Evolutionary conservation across 2,329 filamentous ascomycete genomes (phyloP).

Genomic region (Epicoccum sorghinum): DNA sequence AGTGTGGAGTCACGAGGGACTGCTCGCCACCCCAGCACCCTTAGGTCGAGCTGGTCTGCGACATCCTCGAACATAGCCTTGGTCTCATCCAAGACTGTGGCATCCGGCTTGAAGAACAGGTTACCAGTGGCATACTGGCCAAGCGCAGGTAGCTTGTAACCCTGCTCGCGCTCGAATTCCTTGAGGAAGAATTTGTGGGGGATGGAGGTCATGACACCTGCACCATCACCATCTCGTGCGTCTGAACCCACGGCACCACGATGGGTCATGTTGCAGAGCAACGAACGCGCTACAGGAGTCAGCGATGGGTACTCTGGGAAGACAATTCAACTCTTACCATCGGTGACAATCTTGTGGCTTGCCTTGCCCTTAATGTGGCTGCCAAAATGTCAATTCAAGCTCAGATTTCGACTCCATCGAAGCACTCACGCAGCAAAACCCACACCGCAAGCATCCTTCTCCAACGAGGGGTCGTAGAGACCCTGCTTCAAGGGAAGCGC

Average conservation of each 20-base stretch:
- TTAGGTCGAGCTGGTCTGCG: conserved; percentile 83
- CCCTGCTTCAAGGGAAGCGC: conserved; percentile 97
- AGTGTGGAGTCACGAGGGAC: conserved; percentile 92
- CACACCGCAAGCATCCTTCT: conserved; percentile 99
- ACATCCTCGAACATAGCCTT: conserved; percentile 93
- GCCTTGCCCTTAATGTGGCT: conserved; percentile 97
- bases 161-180: conserved; percentile 92
- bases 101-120: conserved; percentile 97
- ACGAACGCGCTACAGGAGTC: conserved; percentile 71
- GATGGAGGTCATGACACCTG: conserved; percentile 99
- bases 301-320: conserved; percentile 26
- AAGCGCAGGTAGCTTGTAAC: conserved; percentile 81
- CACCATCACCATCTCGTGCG: conserved; percentile 95
- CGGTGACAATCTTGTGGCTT: conserved; percentile 98
- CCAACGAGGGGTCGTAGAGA: conserved; percentile 92
- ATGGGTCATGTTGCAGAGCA: conserved; percentile 99
- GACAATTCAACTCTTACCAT: conserved; percentile 69
- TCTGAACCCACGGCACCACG: conserved; percentile 97
- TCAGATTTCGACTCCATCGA: neutral
- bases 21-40: conserved; percentile 94
- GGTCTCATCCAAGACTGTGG: conserved; percentile 86
- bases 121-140: conserved; percentile 98
- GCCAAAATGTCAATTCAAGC: conserved; percentile 32
- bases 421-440: conserved; percentile 89
- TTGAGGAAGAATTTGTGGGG: conserved; percentile 98